Evolutionary conservation across 805 yeast genomes (phyloP).

Genomic region (Saccharomycodes ludwigii): DNA sequence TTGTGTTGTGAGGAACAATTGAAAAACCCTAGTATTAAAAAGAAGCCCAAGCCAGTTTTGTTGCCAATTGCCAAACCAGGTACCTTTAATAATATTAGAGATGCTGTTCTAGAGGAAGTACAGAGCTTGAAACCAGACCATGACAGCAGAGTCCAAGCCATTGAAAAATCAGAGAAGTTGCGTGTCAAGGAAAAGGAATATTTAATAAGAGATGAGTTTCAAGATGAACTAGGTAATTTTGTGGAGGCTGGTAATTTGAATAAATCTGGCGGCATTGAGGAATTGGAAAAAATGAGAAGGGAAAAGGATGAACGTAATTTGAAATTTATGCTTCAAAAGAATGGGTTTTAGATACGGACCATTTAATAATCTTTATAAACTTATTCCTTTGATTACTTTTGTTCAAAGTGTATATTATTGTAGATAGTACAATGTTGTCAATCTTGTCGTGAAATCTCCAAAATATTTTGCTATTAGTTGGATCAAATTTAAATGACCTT

Average conservation of each 20-base stretch:
- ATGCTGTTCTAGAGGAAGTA: constrained; percentile 74
- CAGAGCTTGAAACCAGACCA: constrained; percentile 73
- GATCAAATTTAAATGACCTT: not conserved
- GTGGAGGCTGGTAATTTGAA: constrained; percentile 68
- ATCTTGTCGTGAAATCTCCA: not conserved
- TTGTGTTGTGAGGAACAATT: constrained; percentile 70
- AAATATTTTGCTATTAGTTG: no score
- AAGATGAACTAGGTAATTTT: constrained; percentile 75
- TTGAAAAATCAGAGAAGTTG: constrained; percentile 72
- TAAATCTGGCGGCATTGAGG: constrained; percentile 83
- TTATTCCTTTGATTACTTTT: not conserved
- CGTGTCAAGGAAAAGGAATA: constrained; percentile 59
- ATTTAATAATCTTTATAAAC: not conserved
- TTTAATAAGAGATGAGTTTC: constrained; percentile 50
- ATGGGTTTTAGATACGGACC: not conserved
- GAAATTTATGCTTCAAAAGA: constrained; percentile 21
- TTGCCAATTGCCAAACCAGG: constrained; percentile 51
- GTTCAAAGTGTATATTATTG: not conserved
- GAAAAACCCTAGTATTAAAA: constrained; percentile 25
- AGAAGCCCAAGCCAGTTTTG: constrained; percentile 10
- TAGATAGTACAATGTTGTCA: not conserved
- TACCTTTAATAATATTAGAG: constrained; percentile 46
- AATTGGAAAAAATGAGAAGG: constrained; percentile 57
- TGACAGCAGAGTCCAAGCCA: constrained; percentile 75
- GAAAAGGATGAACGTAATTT: constrained; percentile 62